A percentile compares a stretch with the other conserved stretches of the same genome.
Conservation (phyloP, 2,329 filamentous ascomycete genomes). For the Claviceps purpurea region DNA sequence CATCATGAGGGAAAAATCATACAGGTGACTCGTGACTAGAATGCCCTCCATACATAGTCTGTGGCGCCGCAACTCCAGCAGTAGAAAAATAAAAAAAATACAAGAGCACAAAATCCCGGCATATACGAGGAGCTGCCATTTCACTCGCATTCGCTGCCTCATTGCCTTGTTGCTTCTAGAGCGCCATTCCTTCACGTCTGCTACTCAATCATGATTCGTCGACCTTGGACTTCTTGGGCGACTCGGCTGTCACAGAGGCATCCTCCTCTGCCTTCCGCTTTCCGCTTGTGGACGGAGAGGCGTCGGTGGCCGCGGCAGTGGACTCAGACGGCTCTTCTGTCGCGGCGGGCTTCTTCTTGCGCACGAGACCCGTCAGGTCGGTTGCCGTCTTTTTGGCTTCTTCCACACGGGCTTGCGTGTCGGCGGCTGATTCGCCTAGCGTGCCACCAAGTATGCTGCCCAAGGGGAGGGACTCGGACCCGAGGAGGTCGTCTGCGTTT, state of each 20-base stretch:
- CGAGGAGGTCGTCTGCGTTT: conserved; percentile 25
- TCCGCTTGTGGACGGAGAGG: conserved; percentile 21
- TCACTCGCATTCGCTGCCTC: no score
- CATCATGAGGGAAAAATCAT: neutral
- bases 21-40: neutral
- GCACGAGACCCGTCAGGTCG: conserved; percentile 61
- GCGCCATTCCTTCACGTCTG: no score
- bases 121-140: neutral
- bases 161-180: no score
- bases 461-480: conserved; percentile 26
- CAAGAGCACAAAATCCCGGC: neutral
- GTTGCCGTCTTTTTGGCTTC: conserved; percentile 63
- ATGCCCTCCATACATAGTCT: neutral
- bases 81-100: no score
- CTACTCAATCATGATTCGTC: conserved; percentile 9
- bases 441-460: conserved; percentile 51
- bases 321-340: conserved; percentile 12
- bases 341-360: conserved; percentile 48
- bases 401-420: conserved; percentile 50
- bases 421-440: conserved; percentile 46
- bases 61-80: neutral
- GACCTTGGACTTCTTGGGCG: conserved; percentile 23
- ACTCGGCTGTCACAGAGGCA: conserved; percentile 13
- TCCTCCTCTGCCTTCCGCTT: conserved; percentile 23
- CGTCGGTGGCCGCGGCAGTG: neutral